Evolutionary conservation across 192 early-diverging fungal genomes (phyloP).

Genomic region (Coemansia sp.): DNA sequence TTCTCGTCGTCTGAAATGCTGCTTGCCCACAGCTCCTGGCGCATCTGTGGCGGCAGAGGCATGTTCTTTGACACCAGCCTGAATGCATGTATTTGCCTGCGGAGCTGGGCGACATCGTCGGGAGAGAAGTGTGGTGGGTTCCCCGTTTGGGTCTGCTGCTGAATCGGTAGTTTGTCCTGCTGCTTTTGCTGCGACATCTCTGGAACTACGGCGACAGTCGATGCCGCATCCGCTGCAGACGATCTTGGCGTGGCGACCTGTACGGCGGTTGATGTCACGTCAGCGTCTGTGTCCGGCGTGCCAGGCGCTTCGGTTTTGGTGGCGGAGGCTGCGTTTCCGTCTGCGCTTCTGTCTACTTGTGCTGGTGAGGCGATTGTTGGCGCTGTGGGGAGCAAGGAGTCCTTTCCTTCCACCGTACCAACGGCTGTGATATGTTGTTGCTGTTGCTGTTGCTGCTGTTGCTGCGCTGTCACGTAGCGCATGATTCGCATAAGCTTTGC

Average conservation of each 20-base stretch:
- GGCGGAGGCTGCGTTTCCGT: constrained; percentile 4
- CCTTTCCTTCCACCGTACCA: too few species aligned
- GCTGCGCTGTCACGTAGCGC: constrained; percentile 45
- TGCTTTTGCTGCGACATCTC: neutral
- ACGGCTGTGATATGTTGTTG: constrained; percentile 4
- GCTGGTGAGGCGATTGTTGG: too few species aligned
- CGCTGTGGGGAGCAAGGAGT: too few species aligned
- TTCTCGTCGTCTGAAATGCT: constrained; percentile 37
- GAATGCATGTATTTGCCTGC: constrained; percentile 83
- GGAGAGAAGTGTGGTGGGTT: constrained; percentile 42
- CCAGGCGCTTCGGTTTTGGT: constrained; percentile 12
- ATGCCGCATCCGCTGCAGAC: constrained; percentile 3
- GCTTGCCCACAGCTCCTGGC: constrained; percentile 66
- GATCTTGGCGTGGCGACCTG: neutral
- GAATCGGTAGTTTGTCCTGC: too few species aligned
- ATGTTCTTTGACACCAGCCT: constrained; percentile 77
- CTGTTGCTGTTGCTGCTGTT: constrained; percentile 31
- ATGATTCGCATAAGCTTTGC: constrained; percentile 62
- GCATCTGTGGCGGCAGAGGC: constrained; percentile 70
- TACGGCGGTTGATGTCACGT: neutral
- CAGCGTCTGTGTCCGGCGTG: constrained; percentile 7
- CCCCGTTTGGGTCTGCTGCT: too few species aligned
- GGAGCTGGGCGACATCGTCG: constrained; percentile 68
- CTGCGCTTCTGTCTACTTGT: constrained; percentile 2
- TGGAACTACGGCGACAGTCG: neutral